Conservation (phyloP, 176 grass and related monocot genomes). For the Oryza brachyantha region DNA sequence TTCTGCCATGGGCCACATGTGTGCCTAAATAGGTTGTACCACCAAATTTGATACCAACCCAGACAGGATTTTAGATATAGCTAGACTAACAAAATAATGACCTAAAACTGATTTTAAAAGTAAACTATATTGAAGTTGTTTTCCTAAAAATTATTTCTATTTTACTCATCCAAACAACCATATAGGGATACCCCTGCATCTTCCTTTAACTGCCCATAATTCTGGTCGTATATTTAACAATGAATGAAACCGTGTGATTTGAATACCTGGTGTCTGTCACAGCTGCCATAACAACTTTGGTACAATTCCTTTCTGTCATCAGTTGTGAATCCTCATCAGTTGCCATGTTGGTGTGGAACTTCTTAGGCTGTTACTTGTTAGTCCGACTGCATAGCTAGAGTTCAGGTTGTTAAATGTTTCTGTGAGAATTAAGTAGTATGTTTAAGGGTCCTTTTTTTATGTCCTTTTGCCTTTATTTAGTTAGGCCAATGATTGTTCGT, state of each 20-base stretch:
- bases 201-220: neutral
- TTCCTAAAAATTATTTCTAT: too few relatives aligned
- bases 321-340: neutral
- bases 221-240: neutral
- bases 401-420: neutral
- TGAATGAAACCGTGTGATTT: neutral
- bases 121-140: too few relatives aligned
- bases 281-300: neutral
- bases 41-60: too few relatives aligned
- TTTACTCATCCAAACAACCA: too few relatives aligned
- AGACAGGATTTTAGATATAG: too few relatives aligned
- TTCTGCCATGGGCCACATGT: too few relatives aligned
- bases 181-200: neutral
- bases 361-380: neutral
- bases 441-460: too few relatives aligned
- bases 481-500: neutral
- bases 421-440: neutral
- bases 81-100: too few relatives aligned
- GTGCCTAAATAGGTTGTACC: too few relatives aligned
- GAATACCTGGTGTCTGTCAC: neutral
- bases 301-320: neutral
- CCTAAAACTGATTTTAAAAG: too few relatives aligned
- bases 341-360: neutral
- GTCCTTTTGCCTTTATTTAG: neutral
- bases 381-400: neutral